Percentiles rank a stretch among this genome's conserved stretches.
These are phyloP conservation scores for Handroanthus guayacan DNA, from an alignment of 257 asterid genomes.

Conservation along the genomic window DNA sequence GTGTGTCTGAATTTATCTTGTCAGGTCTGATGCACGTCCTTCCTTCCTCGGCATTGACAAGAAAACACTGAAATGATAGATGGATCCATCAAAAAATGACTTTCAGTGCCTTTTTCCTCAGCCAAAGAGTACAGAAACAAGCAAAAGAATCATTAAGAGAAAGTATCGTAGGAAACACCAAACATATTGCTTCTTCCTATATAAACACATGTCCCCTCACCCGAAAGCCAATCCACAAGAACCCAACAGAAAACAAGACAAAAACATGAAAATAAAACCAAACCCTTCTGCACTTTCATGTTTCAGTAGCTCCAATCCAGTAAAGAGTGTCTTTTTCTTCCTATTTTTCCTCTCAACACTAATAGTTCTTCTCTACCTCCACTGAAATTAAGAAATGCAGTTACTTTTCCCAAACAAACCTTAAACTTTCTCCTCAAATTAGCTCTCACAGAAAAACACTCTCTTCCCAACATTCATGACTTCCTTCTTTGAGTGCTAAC, in stretches of 20 bases:
- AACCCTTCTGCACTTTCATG: constrained; percentile 6
- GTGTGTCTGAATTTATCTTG: constrained; percentile 35
- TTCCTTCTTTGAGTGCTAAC: neutral
- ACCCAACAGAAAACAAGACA: constrained; percentile 31
- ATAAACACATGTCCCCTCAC: constrained; percentile 44
- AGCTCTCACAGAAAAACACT: constrained; percentile 1
- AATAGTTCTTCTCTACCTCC: constrained; percentile 32
- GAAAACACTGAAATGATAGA: constrained; percentile 83
- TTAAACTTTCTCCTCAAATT: constrained; percentile 29
- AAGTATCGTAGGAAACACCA: neutral
- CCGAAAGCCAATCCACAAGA: constrained; percentile 37
- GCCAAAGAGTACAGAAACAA: constrained; percentile 21
- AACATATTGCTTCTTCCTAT: constrained; percentile 45
- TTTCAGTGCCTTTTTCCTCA: constrained; percentile 47
- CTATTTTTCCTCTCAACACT: constrained; percentile 16
- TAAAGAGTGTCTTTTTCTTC: constrained; percentile 30
- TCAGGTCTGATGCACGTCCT: constrained; percentile 51
- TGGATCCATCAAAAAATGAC: constrained; percentile 62
- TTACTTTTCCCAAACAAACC: constrained; percentile 36
- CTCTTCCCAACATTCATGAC: neutral
- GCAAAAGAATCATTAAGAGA: constrained; percentile 29
- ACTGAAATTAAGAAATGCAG: constrained; percentile 50
- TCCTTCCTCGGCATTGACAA: constrained; percentile 88
- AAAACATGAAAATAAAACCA: constrained; percentile 12
- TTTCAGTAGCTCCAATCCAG: constrained; percentile 29